Evolutionary conservation across 108 stramenopile species (phyloP), one percentile per base, ranked within the genome.

Genomic region (Parietichytrium sp.): DNA sequence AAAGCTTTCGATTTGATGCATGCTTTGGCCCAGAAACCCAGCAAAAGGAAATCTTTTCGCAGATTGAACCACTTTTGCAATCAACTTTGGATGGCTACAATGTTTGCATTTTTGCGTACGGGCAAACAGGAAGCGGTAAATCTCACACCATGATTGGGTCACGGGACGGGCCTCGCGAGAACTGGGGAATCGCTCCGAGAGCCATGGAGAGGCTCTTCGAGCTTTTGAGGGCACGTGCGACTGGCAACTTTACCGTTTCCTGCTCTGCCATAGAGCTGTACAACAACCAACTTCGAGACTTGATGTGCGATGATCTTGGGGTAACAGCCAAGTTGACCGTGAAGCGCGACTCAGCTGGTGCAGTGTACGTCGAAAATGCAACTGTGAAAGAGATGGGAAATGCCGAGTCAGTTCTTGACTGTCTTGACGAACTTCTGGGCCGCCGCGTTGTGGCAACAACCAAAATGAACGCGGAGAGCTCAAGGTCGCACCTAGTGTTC

Each of bases 71-170:
- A 23, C 82, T 91, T 31, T 52, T 91, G 27, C 87, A 89, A 77
- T 82, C 80, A 4, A 81, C 81, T 25, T 16, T 91, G 2, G 89
- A 91, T 55, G 91, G 91, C 26, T 91, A 80, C 77, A 91, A 91
- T 82, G 91, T 90, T 18, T 90, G 90, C 48, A 55, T 90, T 42
- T 91, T 91, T 27, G 90, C 90, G 8, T 91, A 91, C 31, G 90
- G 90, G 29, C 90, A 91, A 78, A 91, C 90, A 3, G 90, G 90
- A 4, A 83, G 82, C 20, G 90, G 90, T 1, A 89, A 90, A 51
- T 89, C 89, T 51, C 87, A 83, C 81, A 90, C 89, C 1, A 90
- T 90, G 89, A 83, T 87, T 10, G 88, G 89, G 10, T 48, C 26
- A 18, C 42, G 10, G 25, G 61, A 16, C 30, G 55, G 18, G 29